These are phyloP conservation scores for Suhomyces maxii DNA, from an alignment of 1,139 yeast genomes.

Conservation along the genomic window DNA sequence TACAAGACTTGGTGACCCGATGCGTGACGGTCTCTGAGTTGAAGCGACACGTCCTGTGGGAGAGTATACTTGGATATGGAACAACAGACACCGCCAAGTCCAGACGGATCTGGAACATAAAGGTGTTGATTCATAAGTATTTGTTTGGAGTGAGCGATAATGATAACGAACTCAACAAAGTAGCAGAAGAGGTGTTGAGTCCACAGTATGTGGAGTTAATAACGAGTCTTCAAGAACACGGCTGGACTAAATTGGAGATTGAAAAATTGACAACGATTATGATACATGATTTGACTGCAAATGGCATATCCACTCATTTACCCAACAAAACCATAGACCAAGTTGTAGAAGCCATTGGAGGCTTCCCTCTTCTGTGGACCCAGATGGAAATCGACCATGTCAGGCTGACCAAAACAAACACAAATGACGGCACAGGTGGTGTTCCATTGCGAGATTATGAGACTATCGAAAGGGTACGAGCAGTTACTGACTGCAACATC, in stretches of 20 bases:
- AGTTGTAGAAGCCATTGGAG: not conserved
- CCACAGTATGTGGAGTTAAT: not conserved
- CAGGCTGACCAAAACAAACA: not conserved
- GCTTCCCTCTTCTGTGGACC: constrained; percentile 10
- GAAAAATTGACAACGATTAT: not conserved
- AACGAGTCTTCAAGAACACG: not conserved
- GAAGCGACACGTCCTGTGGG: not conserved
- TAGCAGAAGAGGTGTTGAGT: not conserved
- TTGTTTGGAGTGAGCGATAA: not conserved
- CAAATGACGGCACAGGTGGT: not conserved
- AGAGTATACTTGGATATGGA: not conserved
- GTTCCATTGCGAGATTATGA: constrained; percentile 5
- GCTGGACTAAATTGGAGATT: constrained; percentile 1
- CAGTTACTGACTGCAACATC: constrained; percentile 1
- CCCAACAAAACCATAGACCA: not conserved
- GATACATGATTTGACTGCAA: not conserved
- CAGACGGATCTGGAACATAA: not conserved
- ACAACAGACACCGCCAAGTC: not conserved
- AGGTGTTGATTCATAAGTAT: not conserved
- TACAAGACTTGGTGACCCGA: not conserved
- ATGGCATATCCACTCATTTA: not conserved
- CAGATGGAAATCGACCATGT: constrained; percentile 6
- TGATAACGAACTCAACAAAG: not conserved
- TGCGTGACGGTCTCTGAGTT: not conserved
- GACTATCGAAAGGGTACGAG: not conserved